These are phyloP conservation scores for Herpetomonas samuelpessoai DNA, from an alignment of 208 protist species.

Conservation along the genomic window DNA sequence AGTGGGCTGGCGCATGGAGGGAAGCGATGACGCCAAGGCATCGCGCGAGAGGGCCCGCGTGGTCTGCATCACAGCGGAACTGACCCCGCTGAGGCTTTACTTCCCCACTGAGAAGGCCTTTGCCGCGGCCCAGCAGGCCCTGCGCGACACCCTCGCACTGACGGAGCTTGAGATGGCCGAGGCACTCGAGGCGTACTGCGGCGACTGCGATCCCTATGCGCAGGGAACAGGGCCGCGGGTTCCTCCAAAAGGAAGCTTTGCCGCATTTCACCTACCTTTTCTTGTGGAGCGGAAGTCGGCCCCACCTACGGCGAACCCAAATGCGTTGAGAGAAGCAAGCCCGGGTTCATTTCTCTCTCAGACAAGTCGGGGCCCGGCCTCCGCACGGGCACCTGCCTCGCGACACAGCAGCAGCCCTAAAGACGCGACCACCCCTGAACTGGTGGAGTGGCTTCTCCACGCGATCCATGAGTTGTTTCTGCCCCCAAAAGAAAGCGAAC, in stretches of 20 bases:
- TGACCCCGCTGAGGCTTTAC: background rate
- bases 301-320: too few relatives aligned
- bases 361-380: too few relatives aligned
- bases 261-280: background rate
- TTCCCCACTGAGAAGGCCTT: background rate
- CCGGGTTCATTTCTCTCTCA: too few relatives aligned
- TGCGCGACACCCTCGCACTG: background rate
- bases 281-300: background rate
- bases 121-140: background rate
- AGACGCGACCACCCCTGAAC: too few relatives aligned
- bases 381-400: too few relatives aligned
- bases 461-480: background rate
- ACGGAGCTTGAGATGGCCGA: background rate
- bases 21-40: background rate
- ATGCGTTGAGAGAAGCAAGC: too few relatives aligned
- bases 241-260: background rate
- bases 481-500: background rate
- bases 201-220: background rate
- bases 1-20: background rate
- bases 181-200: background rate
- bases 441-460: background rate
- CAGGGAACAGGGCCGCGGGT: background rate
- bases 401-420: too few relatives aligned
- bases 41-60: too few relatives aligned
- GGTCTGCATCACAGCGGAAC: too few relatives aligned